Evolutionary conservation across 805 yeast species (phyloP).

Genomic region (Yamadazyma akitaensis): DNA sequence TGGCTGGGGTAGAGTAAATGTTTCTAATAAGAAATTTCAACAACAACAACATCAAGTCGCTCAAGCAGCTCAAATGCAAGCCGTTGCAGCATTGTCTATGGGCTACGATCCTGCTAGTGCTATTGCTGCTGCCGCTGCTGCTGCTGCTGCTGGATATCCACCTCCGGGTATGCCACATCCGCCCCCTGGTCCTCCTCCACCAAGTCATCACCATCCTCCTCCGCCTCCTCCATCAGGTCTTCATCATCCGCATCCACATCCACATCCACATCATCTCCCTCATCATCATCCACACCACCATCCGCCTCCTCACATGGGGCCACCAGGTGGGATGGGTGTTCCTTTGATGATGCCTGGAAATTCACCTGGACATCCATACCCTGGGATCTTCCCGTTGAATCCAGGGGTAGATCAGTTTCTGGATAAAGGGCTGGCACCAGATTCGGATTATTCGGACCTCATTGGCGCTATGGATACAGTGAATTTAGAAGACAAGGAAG

Average conservation of each 20-base stretch:
- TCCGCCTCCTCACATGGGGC: neutral
- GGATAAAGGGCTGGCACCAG: too few species aligned
- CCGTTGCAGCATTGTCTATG: constrained; percentile 37
- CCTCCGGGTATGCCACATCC: constrained; percentile 7
- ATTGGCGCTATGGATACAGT: constrained; percentile 7
- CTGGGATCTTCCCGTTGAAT: neutral
- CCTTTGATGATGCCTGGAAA: neutral
- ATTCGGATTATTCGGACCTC: neutral
- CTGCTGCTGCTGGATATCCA: constrained; percentile 17
- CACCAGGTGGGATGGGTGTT: constrained; percentile 4
- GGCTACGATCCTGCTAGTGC: constrained; percentile 38
- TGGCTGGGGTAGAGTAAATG: constrained; percentile 75
- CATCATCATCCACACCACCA: neutral
- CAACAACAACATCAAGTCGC: constrained; percentile 30
- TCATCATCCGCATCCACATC: neutral
- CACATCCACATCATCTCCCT: neutral
- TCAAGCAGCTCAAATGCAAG: constrained; percentile 36
- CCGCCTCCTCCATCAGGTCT: constrained; percentile 5
- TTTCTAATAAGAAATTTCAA: constrained; percentile 30
- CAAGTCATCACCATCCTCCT: constrained; percentile 4
- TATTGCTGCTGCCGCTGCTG: constrained; percentile 21
- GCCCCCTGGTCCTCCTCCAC: neutral
- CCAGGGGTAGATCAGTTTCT: neutral
- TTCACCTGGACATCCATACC: neutral
- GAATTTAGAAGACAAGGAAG: neutral